Conservation (phyloP, 108 stramenopile genomes). For the Nitzschia putrida region DNA sequence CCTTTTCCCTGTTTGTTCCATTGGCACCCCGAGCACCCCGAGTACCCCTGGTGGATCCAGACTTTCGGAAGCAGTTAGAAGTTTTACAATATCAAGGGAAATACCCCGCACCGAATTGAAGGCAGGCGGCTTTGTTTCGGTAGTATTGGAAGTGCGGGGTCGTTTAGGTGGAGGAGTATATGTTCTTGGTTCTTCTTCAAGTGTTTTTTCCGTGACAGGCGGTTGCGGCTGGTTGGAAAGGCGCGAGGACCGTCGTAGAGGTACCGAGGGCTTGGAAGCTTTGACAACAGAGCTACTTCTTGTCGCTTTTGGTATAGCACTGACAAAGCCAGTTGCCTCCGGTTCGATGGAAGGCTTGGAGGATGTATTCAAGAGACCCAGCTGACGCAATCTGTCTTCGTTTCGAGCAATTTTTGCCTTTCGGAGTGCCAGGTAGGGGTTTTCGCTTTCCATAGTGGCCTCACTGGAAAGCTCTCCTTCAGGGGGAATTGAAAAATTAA, state of each 20-base stretch:
- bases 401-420: constrained; percentile 74
- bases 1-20: constrained; percentile 62
- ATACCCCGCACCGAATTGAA: constrained; percentile 61
- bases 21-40: constrained; percentile 48
- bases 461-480: background rate
- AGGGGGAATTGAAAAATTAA: background rate
- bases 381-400: constrained; percentile 56
- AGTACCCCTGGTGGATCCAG: background rate
- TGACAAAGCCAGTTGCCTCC: background rate
- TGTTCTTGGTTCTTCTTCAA: too few relatives aligned
- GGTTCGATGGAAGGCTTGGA: background rate
- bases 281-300: too few relatives aligned
- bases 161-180: too few relatives aligned
- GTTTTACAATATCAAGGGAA: constrained; percentile 32
- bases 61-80: constrained; percentile 25
- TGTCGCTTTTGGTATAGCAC: too few relatives aligned
- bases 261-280: too few relatives aligned
- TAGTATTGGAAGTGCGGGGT: too few relatives aligned
- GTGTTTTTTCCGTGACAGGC: too few relatives aligned
- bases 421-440: constrained; percentile 63
- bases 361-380: constrained; percentile 46
- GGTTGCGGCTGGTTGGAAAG: too few relatives aligned
- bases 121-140: constrained; percentile 10
- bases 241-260: too few relatives aligned
- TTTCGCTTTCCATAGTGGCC: constrained; percentile 10